These are phyloP conservation scores for Dittrichia graveolens DNA, from an alignment of 129 eudicot species.

Conservation along the genomic window DNA sequence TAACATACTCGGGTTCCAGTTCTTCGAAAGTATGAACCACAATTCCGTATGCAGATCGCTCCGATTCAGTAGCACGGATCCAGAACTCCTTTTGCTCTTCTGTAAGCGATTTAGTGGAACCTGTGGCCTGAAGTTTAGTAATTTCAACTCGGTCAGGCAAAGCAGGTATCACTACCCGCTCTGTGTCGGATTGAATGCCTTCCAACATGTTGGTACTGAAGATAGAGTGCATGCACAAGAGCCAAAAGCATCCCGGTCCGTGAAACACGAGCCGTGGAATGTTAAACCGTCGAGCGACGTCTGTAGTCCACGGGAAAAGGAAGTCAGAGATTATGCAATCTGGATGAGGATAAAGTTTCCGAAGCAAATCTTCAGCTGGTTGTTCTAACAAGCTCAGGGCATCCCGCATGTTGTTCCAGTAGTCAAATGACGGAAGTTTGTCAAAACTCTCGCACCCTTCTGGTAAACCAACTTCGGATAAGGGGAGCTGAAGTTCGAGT, in stretches of 20 bases:
- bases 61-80: constrained; percentile 18
- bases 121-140: constrained; percentile 29
- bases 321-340: constrained; percentile 55
- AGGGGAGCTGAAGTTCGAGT: constrained; percentile 32
- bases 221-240: constrained; percentile 30
- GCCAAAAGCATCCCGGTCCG: constrained; percentile 51
- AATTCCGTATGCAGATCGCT: constrained; percentile 38
- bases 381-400: constrained; percentile 42
- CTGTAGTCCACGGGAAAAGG: constrained; percentile 47
- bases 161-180: constrained; percentile 38
- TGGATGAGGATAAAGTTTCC: constrained; percentile 39
- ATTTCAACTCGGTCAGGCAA: constrained; percentile 50
- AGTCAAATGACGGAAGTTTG: constrained; percentile 27
- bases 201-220: neutral
- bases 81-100: neutral
- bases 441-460: constrained; percentile 54
- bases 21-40: constrained; percentile 54
- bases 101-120: neutral
- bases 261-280: constrained; percentile 55
- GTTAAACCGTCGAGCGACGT: constrained; percentile 39
- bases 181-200: constrained; percentile 20
- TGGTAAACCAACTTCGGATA: constrained; percentile 42
- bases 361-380: constrained; percentile 36
- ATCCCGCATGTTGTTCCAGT: constrained; percentile 2
- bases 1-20: constrained; percentile 50